Base-by-base conservation (phyloP, 2,329 filamentous ascomycete genomes). In the Pseudogymnoascus destructans region DNA sequence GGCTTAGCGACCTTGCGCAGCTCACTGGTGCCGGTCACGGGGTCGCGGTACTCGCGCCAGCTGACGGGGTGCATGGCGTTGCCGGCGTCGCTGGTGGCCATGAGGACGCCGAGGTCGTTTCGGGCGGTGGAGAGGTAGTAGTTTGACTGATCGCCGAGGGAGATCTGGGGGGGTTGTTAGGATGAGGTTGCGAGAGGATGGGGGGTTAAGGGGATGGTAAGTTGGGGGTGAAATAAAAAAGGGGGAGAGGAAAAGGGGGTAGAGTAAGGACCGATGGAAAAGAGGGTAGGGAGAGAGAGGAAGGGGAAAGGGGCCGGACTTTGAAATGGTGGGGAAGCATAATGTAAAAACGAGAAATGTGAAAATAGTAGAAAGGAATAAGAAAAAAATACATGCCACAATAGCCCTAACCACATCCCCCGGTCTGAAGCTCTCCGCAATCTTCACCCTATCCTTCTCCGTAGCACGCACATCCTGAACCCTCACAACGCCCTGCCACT, bases 31-130 rank as follows among this genome's bases (percentile, higher is more conserved):
- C 89, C 90, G 5, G 86, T 95, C 67, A 86, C 82, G 0, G 84
- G 82, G 74, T 97, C 92, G 68, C 81, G 80, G 74, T 95, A 95
- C 73, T 97, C 92, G 74, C 86, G 95, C 93, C 93, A 98, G 72
- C 85, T 95, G 58, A 95, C 80, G 1, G 93, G 92, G 66, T 87
- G 86, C 90, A 97, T 95, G 66, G 87, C 81, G 72, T 95, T 92
- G 1, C 91, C 91, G 2, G 80, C 81, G 70, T 95, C 89, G 69
- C 89, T 95, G 65, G 81, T 85, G 8, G 92, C 93, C 83, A 97
- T 88, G 36, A 98, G 87, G 60, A 97, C 92, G 2, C 93, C 93
- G 38, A 95, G 77, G 69, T 95, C 87, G 71, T 98, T 97, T 64
- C 82, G 82, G 25, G 90, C 89, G 1, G 93, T 98, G 23, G 85